phyloP scores from a whole-genome alignment of 805 yeast genomes.

The Suhomyces xylopsoci region DNA sequence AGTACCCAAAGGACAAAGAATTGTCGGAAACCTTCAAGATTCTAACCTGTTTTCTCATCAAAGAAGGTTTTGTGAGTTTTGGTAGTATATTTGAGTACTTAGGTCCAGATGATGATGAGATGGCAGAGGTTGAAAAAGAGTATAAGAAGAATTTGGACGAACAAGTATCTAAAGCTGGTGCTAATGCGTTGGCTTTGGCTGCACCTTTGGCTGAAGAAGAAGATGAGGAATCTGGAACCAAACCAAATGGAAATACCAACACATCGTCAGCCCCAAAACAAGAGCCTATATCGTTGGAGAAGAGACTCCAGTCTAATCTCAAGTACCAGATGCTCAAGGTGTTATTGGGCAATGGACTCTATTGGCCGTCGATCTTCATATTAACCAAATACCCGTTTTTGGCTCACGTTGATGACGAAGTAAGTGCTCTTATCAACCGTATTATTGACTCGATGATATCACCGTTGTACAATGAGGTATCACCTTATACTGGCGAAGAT shows the following conservation, averaged over 20 bases:
- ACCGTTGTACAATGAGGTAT: slow-evolving; percentile 41
- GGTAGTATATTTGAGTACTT: slow-evolving; percentile 57
- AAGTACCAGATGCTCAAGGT: slow-evolving; percentile 45
- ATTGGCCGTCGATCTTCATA: slow-evolving; percentile 59
- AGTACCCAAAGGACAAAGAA: slow-evolving; percentile 28
- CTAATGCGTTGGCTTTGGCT: slow-evolving; percentile 82
- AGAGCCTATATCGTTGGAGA: slow-evolving; percentile 10
- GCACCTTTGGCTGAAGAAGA: slow-evolving; percentile 70
- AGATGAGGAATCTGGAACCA: neutral
- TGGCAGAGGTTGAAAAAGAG: slow-evolving; percentile 41
- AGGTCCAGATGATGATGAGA: slow-evolving; percentile 48
- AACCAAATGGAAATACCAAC: neutral
- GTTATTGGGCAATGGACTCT: slow-evolving; percentile 56
- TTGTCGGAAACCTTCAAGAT: slow-evolving; percentile 43
- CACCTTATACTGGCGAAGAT: slow-evolving; percentile 19
- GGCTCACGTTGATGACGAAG: slow-evolving; percentile 49
- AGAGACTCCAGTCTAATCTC: slow-evolving; percentile 19
- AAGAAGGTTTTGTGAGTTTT: slow-evolving; percentile 63
- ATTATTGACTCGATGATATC: slow-evolving; percentile 47
- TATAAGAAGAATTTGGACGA: slow-evolving; percentile 50
- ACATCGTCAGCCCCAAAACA: neutral
- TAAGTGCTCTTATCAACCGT: slow-evolving; percentile 47
- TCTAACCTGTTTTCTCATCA: slow-evolving; percentile 55
- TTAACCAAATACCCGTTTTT: slow-evolving; percentile 61
- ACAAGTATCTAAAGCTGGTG: slow-evolving; percentile 57